Evolutionary conservation across 1,139 yeast species (phyloP), one percentile per base, ranked within the genome.

Genomic region (Hyphopichia wangnamkhiaoensis): DNA sequence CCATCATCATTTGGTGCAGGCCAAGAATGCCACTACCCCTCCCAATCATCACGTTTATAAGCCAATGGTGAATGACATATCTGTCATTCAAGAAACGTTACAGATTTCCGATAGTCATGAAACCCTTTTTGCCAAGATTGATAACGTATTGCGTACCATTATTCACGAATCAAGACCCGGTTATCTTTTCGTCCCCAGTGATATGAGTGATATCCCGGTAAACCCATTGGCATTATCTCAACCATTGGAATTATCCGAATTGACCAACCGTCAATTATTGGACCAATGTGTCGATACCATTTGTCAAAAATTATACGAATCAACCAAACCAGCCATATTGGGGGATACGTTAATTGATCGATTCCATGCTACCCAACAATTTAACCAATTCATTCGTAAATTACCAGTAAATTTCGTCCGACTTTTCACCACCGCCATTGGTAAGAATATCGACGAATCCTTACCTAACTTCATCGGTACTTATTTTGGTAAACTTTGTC

Each of bases 1-100:
- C 50, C 62, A 75, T 43, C 96, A 90, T 59, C 96, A 90, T 59
- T 72, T 86, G 49, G 72, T 85, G 18, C 90, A 89, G 31, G 57
- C 60, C 21, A 67, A 76, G 30, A 64, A 74, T 37, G 63, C 79
- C 9, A 74, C 82, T 39, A 31, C 44, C 14, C 54, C 70, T 2
- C 73, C 74, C 3, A 79, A 88, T 57, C 93, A 84, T 53, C 68
- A 70, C 37, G 75, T 79, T 17, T 89, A 84, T 60, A 79, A 77
- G 57, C 71, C 76, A 35, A 72, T 86, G 68, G 80, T 82, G 31
- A 72, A 69, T 32, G 76, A 77, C 31, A 67, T 87, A 37, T 70
- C 82, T 13, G 82, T 87, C 42, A 73, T 76, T 30, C 71, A 72
- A 25, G 90, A 81, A 56, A 66, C 78, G 31, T 63, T 87, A 44